Evolutionary conservation across 2,329 filamentous ascomycete genomes (phyloP).

Genomic region (Sarocladium kiliense): DNA sequence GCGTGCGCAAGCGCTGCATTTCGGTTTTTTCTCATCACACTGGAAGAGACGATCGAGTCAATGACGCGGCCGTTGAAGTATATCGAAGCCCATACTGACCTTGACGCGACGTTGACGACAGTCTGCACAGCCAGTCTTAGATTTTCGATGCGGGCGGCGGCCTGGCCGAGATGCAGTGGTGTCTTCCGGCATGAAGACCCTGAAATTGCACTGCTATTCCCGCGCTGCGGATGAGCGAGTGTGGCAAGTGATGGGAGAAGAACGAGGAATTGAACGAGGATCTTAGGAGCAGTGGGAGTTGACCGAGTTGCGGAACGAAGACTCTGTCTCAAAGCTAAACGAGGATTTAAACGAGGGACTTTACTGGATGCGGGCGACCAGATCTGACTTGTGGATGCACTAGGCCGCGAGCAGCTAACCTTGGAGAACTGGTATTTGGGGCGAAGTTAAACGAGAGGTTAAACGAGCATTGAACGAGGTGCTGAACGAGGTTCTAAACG

Average conservation of each 20-base stretch:
- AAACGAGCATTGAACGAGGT: neutral
- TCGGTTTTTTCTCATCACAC: slow-evolving; percentile 14
- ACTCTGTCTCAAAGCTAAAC: neutral
- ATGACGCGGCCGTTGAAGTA: neutral
- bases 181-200: neutral
- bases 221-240: neutral
- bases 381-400: too few relatives aligned
- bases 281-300: neutral
- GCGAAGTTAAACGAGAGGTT: neutral
- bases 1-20: slow-evolving; percentile 12
- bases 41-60: neutral
- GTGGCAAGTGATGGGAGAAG: too few relatives aligned
- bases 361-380: neutral
- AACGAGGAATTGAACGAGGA: neutral
- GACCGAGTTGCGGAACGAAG: neutral
- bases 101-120: slow-evolving; percentile 15
- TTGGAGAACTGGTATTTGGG: too few relatives aligned
- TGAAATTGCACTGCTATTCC: too few relatives aligned
- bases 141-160: slow-evolving; percentile 13
- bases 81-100: slow-evolving; percentile 7
- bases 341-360: neutral
- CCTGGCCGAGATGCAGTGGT: neutral
- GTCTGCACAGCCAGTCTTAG: slow-evolving; percentile 12
- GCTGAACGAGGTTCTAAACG: neutral
- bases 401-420: too few relatives aligned